Evolutionary conservation across 306 rosid species (phyloP), one percentile per base, ranked within the genome.

Genomic region (Vachellia collinsii): DNA sequence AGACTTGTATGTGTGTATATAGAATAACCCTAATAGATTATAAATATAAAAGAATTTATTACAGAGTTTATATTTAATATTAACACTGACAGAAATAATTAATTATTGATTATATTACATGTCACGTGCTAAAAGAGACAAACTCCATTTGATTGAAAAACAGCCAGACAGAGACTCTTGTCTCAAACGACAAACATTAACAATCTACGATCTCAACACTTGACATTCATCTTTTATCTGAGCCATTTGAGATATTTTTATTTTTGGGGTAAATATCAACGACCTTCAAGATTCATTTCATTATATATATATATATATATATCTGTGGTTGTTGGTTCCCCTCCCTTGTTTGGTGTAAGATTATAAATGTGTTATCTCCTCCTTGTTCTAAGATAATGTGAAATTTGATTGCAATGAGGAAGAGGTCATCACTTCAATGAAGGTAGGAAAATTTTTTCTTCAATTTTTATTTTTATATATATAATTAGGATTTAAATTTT

Each of bases 101-200:
- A 4, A 43, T 47, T 61, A 23, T 39, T 63, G 62, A 77, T 82
- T 48, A 17, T 77, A 3, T 23, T 34, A 44, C 53, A 77, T 79
- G 82, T 70, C 78, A 70, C 56, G 44, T 42, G 68, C 11, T 61
- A 0, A 25, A 11, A 22, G 7, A 25, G 65, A 59, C 65, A 23
- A 64, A 34, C 61, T 12, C 17, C 16, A 48, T 48, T 48, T 48
- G 53, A 14, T 13, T 29, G 34, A 29, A 29, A 29, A 29, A 29
- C 34, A 29, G 34, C 34, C 34, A 29, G 34, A 29, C 34, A 29
- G 34, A 29, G 34, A 29, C 34, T 29, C 1, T 29, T 29, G 34
- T 2, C 1, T 29, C 34, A 29, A 29, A 29, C 34, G 34, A 29
- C 34, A 29, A 29, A 29, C 34, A 29, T 29, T 29, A 29, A 3